These are phyloP conservation scores for Atalantia buxifolia DNA, from an alignment of 345 rosid species.

Conservation along the genomic window DNA sequence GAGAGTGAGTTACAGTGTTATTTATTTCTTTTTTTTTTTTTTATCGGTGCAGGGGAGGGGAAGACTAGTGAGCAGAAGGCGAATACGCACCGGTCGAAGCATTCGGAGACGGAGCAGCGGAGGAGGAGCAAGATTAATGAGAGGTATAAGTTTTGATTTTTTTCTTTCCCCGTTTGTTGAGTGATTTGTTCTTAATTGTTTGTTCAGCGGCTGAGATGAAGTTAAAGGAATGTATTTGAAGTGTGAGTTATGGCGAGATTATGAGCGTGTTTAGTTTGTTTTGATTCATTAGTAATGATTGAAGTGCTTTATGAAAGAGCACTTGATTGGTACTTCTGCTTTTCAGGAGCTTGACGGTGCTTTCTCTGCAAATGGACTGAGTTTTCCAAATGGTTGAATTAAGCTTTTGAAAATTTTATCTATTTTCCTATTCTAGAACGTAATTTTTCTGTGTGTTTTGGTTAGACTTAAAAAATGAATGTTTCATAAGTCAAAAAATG, in stretches of 20 bases:
- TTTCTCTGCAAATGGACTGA: not conserved
- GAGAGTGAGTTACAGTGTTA: not conserved
- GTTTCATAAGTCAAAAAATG: not conserved
- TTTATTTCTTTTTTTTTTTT: not conserved
- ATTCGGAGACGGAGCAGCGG: constrained; percentile 89
- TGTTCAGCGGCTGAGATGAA: not conserved
- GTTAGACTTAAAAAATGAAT: not conserved
- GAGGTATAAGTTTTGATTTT: constrained; percentile 33
- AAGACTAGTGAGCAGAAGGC: constrained; percentile 39
- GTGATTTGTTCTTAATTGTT: not conserved
- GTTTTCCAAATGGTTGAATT: not conserved
- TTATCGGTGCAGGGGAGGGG: constrained; percentile 29
- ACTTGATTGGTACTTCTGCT: not conserved
- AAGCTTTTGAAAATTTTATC: not conserved
- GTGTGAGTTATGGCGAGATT: not conserved
- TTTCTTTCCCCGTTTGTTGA: not conserved
- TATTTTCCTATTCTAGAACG: not conserved
- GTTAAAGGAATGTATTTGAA: not conserved
- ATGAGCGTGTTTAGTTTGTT: not conserved
- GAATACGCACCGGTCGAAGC: constrained; percentile 52
- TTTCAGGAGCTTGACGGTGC: not conserved
- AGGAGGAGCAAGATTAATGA: constrained; percentile 85
- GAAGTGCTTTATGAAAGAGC: not conserved
- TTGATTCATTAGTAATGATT: not conserved
- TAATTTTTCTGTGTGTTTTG: not conserved